phyloP scores from a whole-genome alignment of 2,329 filamentous ascomycete genomes.

The Biscogniauxia mediterranea region DNA sequence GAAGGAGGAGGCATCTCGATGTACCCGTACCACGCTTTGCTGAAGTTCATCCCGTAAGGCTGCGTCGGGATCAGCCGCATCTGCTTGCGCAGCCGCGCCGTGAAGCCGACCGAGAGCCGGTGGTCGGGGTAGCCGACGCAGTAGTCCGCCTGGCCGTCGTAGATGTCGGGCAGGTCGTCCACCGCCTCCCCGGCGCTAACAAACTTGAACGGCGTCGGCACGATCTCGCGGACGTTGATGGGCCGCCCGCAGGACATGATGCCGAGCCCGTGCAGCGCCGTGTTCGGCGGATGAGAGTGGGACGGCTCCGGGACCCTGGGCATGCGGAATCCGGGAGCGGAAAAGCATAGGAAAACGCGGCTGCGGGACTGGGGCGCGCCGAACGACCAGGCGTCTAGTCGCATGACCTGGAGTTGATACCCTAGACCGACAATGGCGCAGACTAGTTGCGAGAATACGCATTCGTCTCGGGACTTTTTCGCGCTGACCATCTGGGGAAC shows the following conservation, averaged over 20 bases:
- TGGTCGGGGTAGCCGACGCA: conserved; percentile 71
- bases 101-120: conserved; percentile 45
- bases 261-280: conserved; percentile 46
- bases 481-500: conserved; percentile 63
- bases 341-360: conserved; percentile 69
- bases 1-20: conserved; percentile 2
- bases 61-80: conserved; percentile 58
- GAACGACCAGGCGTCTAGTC: conserved; percentile 67
- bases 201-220: conserved; percentile 59
- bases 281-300: conserved; percentile 55
- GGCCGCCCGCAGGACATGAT: conserved; percentile 56
- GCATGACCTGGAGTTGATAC: conserved; percentile 69
- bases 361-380: conserved; percentile 65
- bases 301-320: conserved; percentile 57
- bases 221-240: conserved; percentile 53
- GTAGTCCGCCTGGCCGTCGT: conserved; percentile 58
- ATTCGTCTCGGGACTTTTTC: conserved; percentile 48
- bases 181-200: conserved; percentile 54
- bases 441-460: conserved; percentile 71
- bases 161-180: conserved; percentile 59
- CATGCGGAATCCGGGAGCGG: conserved; percentile 62
- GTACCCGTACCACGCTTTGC: conserved; percentile 40
- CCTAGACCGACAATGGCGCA: conserved; percentile 72
- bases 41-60: conserved; percentile 55
- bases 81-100: conserved; percentile 40